Conservation (phyloP, 179 eudicot species). For the Drosera spatulata region DNA sequence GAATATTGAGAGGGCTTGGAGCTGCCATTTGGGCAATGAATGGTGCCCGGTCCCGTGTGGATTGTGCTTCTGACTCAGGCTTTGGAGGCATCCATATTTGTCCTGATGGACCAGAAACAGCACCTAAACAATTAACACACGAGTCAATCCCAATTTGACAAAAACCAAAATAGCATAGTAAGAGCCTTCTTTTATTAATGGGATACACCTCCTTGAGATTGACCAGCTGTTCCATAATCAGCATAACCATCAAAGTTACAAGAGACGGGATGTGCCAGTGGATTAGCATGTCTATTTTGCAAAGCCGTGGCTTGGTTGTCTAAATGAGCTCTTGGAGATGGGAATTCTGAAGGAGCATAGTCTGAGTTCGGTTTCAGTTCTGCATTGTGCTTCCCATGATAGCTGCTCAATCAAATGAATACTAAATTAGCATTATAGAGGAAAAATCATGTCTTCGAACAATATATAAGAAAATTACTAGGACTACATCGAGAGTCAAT, state of each 20-base stretch:
- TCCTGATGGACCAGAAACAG: constrained; percentile 36
- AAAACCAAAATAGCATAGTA: no score
- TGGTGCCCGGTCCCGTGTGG: constrained; percentile 28
- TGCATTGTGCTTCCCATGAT: constrained; percentile 29
- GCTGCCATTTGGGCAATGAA: constrained; percentile 23
- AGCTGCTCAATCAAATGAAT: constrained; percentile 19
- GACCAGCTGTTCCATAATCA: constrained; percentile 8
- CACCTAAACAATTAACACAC: constrained; percentile 6
- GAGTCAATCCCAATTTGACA: not conserved
- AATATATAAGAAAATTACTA: no score
- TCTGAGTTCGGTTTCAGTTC: constrained; percentile 25
- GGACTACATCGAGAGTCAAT: no score
- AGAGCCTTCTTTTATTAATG: not conserved
- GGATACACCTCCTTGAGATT: constrained; percentile 16
- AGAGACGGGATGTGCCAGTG: constrained; percentile 27
- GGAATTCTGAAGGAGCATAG: constrained; percentile 30
- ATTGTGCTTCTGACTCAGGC: constrained; percentile 35
- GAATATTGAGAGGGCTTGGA: constrained; percentile 31
- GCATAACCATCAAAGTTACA: constrained; percentile 18
- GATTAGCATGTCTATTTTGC: constrained; percentile 37
- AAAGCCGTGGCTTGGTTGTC: constrained; percentile 31
- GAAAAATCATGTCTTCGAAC: no score
- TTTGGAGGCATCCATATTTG: constrained; percentile 45
- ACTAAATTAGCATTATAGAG: not conserved
- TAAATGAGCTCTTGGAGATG: constrained; percentile 50